Base-by-base conservation (phyloP, 2,329 filamentous ascomycete genomes). In the Rhinocladiella mackenziei region DNA sequence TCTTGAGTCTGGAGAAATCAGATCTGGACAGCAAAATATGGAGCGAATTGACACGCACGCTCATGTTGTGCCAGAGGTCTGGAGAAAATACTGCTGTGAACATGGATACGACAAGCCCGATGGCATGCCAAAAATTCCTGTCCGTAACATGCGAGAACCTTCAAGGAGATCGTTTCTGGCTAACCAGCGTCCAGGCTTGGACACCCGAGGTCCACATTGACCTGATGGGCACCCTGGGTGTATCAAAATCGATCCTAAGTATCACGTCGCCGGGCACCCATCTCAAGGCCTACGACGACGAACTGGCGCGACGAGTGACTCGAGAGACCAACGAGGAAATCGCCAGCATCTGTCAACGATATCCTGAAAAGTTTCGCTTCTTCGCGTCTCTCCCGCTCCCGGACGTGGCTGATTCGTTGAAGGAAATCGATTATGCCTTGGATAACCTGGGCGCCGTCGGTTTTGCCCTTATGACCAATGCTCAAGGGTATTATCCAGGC, bases 371-470 rank as follows among this genome's bases (percentile, higher is more conserved):
- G 4, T 73, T 78, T 43, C 70, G 70, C 1, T 76, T 69, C 57
- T 78, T 74, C 58, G 76, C 75, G 0, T 68, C 69, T 1, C 61
- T 78, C 2, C 75, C 76, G 0, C 57, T 78, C 0, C 75, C 76
- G 0, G 67, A 75, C 50, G 62, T 77, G 0, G 51, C 65, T 1
- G 67, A 66, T 2, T 63, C 68, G 2, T 55, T 78, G 2, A 50
- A 53, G 2, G 76, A 79, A 50, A 73, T 78, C 18, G 64, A 67
- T 1, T 56, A 58, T 2, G 66, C 64, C 2, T 58, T 70, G 1
- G 57, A 60, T 5, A 33, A 13, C 2, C 48, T 67, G 9, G 65
- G 67, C 3, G 71, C 69, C 0, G 71, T 75, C 45, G 75, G 76
- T 1, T 69, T 77, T 32, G 66, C 65, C 1, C 52, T 78, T 3